These are phyloP conservation scores for Talaromyces liani DNA, from an alignment of 495 filamentous ascomycete genomes.

Conservation along the genomic window DNA sequence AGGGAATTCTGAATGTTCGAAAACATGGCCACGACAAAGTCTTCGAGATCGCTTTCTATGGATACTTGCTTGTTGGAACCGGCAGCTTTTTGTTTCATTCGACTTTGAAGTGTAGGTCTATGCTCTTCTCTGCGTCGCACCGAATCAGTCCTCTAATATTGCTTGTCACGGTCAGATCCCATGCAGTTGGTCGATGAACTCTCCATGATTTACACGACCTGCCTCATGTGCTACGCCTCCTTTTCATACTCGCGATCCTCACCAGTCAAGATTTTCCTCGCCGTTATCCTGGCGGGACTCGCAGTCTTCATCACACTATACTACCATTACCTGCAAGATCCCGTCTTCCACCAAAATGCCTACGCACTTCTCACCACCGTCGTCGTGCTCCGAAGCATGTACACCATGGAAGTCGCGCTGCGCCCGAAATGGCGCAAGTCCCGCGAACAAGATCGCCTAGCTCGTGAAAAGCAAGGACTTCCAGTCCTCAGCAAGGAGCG, in stretches of 20 bases:
- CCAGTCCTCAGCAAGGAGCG: conserved; percentile 32
- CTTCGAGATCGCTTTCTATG: conserved; percentile 62
- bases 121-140: neutral
- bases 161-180: conserved; percentile 55
- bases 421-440: conserved; percentile 47
- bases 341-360: conserved; percentile 83
- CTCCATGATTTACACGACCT: conserved; percentile 97
- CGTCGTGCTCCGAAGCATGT: conserved; percentile 75
- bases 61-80: conserved; percentile 71
- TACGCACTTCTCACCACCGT: conserved; percentile 75
- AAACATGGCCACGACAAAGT: conserved; percentile 64
- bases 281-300: conserved; percentile 49
- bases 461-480: conserved; percentile 31
- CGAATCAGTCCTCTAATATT: neutral
- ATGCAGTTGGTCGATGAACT: conserved; percentile 98
- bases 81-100: conserved; percentile 81
- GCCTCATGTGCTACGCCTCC: conserved; percentile 82
- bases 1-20: conserved; percentile 63
- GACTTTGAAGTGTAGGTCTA: conserved; percentile 64
- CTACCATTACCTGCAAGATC: conserved; percentile 91
- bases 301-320: conserved; percentile 80
- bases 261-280: conserved; percentile 50
- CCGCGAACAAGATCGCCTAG: conserved; percentile 34
- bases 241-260: conserved; percentile 65
- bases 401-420: conserved; percentile 79